Base-by-base conservation (phyloP, 192 early-diverging fungal genomes). In the Backusella australiensis region DNA sequence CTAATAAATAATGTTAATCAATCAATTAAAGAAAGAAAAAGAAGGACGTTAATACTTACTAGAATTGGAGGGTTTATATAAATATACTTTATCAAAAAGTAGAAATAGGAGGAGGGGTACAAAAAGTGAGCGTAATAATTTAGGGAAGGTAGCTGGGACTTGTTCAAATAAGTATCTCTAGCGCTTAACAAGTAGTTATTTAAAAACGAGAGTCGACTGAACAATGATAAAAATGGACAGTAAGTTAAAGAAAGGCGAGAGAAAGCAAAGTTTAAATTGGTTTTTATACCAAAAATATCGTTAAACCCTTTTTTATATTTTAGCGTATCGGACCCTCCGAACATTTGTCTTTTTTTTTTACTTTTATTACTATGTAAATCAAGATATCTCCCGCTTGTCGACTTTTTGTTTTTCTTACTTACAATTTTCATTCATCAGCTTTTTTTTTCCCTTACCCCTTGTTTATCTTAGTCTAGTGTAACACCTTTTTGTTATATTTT, bases 301-400 rank as follows among this genome's bases (percentile, higher is more conserved):
- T 12, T 63, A 63, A 63, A 29, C 56, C 56, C 56, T 63, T 63
- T 63, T 63, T 63, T 63, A 63, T 63, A 63, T 63, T 63, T 63
- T 63, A 63, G 56, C 29, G 11, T 63, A 63, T 63, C 56, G 56
- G 56, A 63, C 56, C 56, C 56, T 63, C 56, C 56, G 56, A 63
- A 29, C 29, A 26, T 63, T 63, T 63, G 56, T 63, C 56, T 63
- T 63, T 63, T 63, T 63, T 63, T 63, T 56, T 63, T 63, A 3
- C 26, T 63, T 32, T 29, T 63, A 29, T 29, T 63, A 4, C 12
- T 63, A 49, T 6, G 46, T 49, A 49, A 49, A n/a, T 49, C 15
- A 49, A 49, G 46, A 17, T 49, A 49, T 49, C 46, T 49, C 46
- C 46, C 46, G 19, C n/a, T 49, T n/a, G 6, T 49, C 15, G 46